phyloP scores from a whole-genome alignment of 305 asterid species.

The Fraxinus ornus region DNA sequence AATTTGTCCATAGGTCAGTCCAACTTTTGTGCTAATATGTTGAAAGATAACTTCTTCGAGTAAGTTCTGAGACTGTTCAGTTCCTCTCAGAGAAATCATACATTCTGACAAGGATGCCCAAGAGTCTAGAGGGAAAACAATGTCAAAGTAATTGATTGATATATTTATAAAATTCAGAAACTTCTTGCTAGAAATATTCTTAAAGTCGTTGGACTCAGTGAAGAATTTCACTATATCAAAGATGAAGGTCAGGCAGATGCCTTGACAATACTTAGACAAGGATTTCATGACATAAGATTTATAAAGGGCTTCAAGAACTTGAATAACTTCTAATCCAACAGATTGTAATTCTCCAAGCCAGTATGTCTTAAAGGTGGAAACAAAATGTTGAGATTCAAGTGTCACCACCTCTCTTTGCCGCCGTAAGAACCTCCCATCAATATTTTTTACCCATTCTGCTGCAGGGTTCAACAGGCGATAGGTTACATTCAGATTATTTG shows the following conservation, averaged over 20 bases:
- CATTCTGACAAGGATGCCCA: slow-evolving; percentile 34
- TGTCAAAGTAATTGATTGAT: slow-evolving; percentile 26
- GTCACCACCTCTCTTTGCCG: slow-evolving; percentile 20
- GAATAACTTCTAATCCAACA: slow-evolving; percentile 48
- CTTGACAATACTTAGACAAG: slow-evolving; percentile 27
- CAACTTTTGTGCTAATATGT: background rate
- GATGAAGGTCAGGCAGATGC: slow-evolving; percentile 39
- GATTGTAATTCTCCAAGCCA: slow-evolving; percentile 42
- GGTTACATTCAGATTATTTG: slow-evolving; percentile 17
- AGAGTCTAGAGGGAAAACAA: slow-evolving; percentile 50
- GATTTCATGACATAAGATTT: background rate
- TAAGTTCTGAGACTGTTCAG: slow-evolving; percentile 38
- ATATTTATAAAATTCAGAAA: slow-evolving; percentile 22
- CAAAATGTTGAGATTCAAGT: slow-evolving; percentile 41
- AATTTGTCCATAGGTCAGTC: slow-evolving; percentile 39
- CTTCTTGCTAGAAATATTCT: slow-evolving; percentile 18
- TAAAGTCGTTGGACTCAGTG: slow-evolving; percentile 11
- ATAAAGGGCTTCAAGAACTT: slow-evolving; percentile 37
- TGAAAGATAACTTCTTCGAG: slow-evolving; percentile 36
- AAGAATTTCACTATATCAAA: slow-evolving; percentile 38
- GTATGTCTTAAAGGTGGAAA: slow-evolving; percentile 40
- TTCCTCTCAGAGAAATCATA: slow-evolving; percentile 44
- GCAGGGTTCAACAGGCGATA: slow-evolving; percentile 44
- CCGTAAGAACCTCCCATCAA: slow-evolving; percentile 26
- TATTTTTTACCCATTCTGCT: slow-evolving; percentile 51